These are phyloP conservation scores for Ogataea ramenticola DNA, from an alignment of 805 yeast genomes.

Conservation along the genomic window DNA sequence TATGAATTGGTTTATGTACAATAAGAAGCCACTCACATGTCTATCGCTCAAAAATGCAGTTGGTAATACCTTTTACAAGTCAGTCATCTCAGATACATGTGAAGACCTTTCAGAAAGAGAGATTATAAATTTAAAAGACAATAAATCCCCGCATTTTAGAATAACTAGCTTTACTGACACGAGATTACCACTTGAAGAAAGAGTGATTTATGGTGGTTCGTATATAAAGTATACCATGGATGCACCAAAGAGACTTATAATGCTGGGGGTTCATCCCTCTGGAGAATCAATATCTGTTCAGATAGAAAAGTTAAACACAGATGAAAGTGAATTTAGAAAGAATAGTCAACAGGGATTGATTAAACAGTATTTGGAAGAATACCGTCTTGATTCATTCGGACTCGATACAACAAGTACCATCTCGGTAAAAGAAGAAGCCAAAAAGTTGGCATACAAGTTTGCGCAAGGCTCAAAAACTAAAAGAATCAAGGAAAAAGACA, in stretches of 20 bases:
- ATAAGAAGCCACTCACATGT: conserved; percentile 1
- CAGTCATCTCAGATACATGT: background rate
- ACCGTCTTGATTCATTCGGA: too few species aligned
- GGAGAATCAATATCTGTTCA: background rate
- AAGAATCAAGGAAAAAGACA: too few species aligned
- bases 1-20: conserved; percentile 7
- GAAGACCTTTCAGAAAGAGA: background rate
- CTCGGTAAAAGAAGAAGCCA: too few species aligned
- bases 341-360: background rate
- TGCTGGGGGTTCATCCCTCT: conserved; percentile 15
- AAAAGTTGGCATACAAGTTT: too few species aligned
- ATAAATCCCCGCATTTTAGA: conserved; percentile 17
- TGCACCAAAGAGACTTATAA: conserved; percentile 24
- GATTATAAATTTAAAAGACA: conserved; percentile 7
- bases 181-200: conserved; percentile 22
- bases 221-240: conserved; percentile 26
- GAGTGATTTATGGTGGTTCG: conserved; percentile 26
- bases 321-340: background rate
- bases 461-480: too few species aligned
- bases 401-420: too few species aligned
- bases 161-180: conserved; percentile 17
- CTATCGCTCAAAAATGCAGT: background rate
- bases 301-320: background rate
- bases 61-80: background rate
- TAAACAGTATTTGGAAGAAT: background rate